phyloP scores from a whole-genome alignment of 129 eudicot genomes.

The Kitagawia praeruptora region DNA sequence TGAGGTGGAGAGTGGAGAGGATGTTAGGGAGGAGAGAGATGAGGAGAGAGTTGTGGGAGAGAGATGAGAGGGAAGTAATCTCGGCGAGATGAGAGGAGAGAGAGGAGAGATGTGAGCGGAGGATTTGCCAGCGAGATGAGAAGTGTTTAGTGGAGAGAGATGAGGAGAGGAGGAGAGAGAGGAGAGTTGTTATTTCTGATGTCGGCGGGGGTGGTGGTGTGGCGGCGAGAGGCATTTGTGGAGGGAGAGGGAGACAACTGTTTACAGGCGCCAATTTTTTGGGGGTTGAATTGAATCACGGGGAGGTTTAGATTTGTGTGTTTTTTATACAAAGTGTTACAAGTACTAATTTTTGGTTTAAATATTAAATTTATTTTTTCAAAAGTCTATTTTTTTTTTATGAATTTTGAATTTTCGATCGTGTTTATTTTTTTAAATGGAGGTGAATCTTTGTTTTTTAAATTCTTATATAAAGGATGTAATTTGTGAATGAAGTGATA shows the following conservation, averaged over 20 bases:
- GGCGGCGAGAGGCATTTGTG: conserved; percentile 42
- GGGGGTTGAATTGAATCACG: neutral
- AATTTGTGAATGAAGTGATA: no score
- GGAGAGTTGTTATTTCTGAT: conserved; percentile 24
- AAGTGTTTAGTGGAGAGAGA: conserved; percentile 53
- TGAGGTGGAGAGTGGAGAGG: conserved; percentile 53
- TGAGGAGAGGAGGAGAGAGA: conserved; percentile 40
- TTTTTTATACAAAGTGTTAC: neutral
- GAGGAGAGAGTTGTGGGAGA: conserved; percentile 59
- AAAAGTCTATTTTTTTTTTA: no score
- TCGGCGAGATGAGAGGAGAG: conserved; percentile 49
- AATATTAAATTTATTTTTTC: no score
- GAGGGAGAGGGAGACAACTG: neutral
- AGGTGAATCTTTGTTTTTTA: no score
- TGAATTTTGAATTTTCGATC: no score
- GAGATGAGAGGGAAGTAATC: conserved; percentile 39
- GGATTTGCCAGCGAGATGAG: conserved; percentile 56
- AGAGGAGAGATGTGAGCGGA: conserved; percentile 53
- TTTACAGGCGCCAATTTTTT: neutral
- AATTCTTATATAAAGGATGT: no score
- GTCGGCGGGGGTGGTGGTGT: conserved; percentile 23
- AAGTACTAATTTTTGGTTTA: no score
- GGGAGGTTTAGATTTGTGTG: neutral
- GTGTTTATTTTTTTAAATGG: no score
- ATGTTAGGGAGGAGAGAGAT: conserved; percentile 44